Percentiles rank a stretch among this genome's conserved stretches.
Conservation (phyloP, 768 basidiomycete species). For the Pleurotus cornucopiae region DNA sequence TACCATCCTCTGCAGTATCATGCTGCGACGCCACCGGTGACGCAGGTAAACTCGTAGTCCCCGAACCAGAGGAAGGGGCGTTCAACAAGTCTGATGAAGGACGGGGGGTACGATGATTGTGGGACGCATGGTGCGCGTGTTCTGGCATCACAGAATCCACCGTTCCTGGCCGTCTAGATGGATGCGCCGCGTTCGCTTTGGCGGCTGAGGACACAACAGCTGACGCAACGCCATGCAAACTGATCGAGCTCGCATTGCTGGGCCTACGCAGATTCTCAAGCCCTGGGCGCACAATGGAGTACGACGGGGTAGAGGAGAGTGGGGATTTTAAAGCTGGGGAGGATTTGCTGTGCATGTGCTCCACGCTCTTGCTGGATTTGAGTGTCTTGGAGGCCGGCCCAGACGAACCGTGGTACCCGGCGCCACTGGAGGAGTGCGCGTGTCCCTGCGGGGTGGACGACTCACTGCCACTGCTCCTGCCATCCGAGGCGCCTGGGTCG, state of each 20-base stretch:
- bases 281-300: neutral
- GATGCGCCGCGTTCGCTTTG: constrained; percentile 9
- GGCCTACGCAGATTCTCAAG: constrained; percentile 29
- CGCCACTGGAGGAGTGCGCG: too few species aligned
- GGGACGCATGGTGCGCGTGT: constrained; percentile 11
- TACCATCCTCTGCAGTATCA: neutral
- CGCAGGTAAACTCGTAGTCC: constrained; percentile 8
- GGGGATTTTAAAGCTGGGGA: constrained; percentile 15
- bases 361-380: constrained; percentile 66
- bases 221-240: constrained; percentile 23
- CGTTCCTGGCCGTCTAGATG: constrained; percentile 13
- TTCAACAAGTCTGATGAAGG: neutral
- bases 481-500: neutral
- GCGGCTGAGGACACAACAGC: constrained; percentile 14
- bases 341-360: constrained; percentile 40
- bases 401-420: too few species aligned
- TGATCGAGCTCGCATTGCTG: constrained; percentile 27
- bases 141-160: constrained; percentile 6
- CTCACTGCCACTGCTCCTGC: too few species aligned
- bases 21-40: constrained; percentile 4
- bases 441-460: too few species aligned
- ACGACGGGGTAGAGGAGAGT: constrained; percentile 26
- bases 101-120: constrained; percentile 10
- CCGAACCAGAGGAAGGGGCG: too few species aligned
- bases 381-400: constrained; percentile 28